A percentile compares a stretch with the other conserved stretches of the same genome.
These are phyloP conservation scores for Elaeis oleifera DNA, from an alignment of 202 grass and related monocot species.

Conservation along the genomic window DNA sequence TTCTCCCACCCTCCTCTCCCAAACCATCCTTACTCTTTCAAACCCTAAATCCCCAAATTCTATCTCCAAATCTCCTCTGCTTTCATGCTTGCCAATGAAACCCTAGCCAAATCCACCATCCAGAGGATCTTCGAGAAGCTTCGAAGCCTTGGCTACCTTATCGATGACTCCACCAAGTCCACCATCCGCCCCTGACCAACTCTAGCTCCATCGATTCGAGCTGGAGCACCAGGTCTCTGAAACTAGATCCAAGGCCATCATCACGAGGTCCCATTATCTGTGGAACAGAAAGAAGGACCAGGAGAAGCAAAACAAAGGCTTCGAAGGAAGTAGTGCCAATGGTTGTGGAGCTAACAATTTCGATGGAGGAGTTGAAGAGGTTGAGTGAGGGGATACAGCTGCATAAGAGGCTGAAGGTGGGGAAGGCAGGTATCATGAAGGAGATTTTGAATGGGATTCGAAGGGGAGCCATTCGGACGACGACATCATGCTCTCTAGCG, in stretches of 20 bases:
- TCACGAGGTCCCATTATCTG: slow-evolving; percentile 13
- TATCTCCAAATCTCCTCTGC: slow-evolving; percentile 1
- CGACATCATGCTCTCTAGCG: too few relatives aligned
- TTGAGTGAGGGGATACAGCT: slow-evolving; percentile 45
- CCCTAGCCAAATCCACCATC: slow-evolving; percentile 60
- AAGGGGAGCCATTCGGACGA: too few relatives aligned
- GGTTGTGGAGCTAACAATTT: slow-evolving; percentile 53
- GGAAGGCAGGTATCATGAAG: slow-evolving; percentile 70
- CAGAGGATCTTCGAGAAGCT: slow-evolving; percentile 86
- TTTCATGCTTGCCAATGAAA: slow-evolving; percentile 17
- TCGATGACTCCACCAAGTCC: not conserved
- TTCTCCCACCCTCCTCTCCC: slow-evolving; percentile 7
- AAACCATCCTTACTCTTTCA: not conserved
- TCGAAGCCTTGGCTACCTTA: slow-evolving; percentile 58
- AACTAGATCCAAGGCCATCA: slow-evolving; percentile 11
- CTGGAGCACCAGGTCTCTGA: slow-evolving; percentile 43
- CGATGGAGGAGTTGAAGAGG: slow-evolving; percentile 46
- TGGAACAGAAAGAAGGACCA: slow-evolving; percentile 20
- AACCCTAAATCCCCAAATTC: slow-evolving; percentile 17
- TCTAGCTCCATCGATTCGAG: slow-evolving; percentile 48
- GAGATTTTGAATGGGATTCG: slow-evolving; percentile 64
- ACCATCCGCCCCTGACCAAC: not conserved
- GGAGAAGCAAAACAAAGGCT: not conserved
- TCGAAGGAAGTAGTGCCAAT: slow-evolving; percentile 26
- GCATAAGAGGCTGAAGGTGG: slow-evolving; percentile 50